Evolutionary conservation across 257 asterid species (phyloP).

Genomic region (Solanum raphanifolium): DNA sequence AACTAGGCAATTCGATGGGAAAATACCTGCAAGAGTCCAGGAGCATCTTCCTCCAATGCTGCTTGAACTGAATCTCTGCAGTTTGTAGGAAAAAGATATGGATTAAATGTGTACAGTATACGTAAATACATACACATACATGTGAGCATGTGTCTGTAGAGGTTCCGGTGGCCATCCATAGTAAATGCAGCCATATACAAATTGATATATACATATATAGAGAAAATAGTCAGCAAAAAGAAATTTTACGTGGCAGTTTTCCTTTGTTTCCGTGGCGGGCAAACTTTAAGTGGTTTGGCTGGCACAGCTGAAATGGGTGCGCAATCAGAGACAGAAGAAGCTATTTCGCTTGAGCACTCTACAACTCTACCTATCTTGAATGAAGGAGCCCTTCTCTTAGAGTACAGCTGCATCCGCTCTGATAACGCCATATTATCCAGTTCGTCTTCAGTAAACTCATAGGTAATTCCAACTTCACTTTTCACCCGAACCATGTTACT

Average conservation of each 20-base stretch:
- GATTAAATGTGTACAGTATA: neutral
- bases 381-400: slow-evolving; percentile 25
- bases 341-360: slow-evolving; percentile 13
- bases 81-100: slow-evolving; percentile 7
- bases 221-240: neutral
- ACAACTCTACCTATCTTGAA: slow-evolving; percentile 13
- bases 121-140: neutral
- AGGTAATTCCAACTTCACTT: slow-evolving; percentile 28
- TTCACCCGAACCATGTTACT: slow-evolving; percentile 23
- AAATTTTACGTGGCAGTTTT: slow-evolving; percentile 66
- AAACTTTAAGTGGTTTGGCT: slow-evolving; percentile 23
- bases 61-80: slow-evolving; percentile 77
- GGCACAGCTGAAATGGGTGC: slow-evolving; percentile 28
- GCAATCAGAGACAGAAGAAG: slow-evolving; percentile 18
- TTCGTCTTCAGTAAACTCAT: slow-evolving; percentile 32
- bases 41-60: slow-evolving; percentile 99
- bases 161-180: neutral
- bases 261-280: slow-evolving; percentile 55
- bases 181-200: neutral
- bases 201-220: neutral
- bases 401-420: slow-evolving; percentile 47
- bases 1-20: slow-evolving; percentile 7
- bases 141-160: neutral
- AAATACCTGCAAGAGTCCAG: slow-evolving; percentile 82
- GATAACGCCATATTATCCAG: slow-evolving; percentile 67